Conservation (phyloP, 257 asterid genomes). For the Verbascum thapsus region DNA sequence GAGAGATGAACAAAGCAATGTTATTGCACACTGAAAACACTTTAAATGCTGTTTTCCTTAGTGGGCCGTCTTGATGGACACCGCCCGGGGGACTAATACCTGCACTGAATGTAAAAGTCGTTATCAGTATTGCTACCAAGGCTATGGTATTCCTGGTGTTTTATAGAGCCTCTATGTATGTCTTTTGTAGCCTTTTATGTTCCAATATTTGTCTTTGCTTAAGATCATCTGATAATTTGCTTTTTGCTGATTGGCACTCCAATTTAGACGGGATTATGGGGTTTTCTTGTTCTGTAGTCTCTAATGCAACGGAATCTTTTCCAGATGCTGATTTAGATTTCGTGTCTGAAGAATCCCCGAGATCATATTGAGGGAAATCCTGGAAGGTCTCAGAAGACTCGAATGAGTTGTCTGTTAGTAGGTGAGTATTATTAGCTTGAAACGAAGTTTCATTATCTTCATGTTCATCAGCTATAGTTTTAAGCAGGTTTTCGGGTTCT, state of each 20-base stretch:
- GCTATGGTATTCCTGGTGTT: conserved; percentile 15
- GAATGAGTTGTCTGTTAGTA: no score
- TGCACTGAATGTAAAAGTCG: conserved; percentile 6
- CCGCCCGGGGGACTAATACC: conserved; percentile 20
- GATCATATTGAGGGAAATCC: no score
- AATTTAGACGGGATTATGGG: no score
- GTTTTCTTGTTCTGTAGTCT: no score
- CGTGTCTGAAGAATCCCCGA: no score
- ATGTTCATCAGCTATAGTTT: no score
- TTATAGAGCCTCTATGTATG: conserved; percentile 4
- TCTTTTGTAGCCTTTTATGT: neutral
- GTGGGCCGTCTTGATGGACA: neutral
- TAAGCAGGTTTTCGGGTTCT: no score
- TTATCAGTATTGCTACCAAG: conserved; percentile 12
- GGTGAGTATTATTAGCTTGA: no score
- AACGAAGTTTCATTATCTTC: no score
- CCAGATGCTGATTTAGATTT: no score
- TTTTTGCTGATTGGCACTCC: neutral
- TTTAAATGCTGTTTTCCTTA: neutral
- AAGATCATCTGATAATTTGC: neutral
- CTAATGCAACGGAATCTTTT: no score
- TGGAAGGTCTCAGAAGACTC: no score
- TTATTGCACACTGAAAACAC: conserved; percentile 16
- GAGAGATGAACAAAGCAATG: neutral
- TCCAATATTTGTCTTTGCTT: neutral